Evolutionary conservation across 1,284 basidiomycete genomes (phyloP), one percentile per base, ranked within the genome.

Genomic region (Ganoderma meredithae): DNA sequence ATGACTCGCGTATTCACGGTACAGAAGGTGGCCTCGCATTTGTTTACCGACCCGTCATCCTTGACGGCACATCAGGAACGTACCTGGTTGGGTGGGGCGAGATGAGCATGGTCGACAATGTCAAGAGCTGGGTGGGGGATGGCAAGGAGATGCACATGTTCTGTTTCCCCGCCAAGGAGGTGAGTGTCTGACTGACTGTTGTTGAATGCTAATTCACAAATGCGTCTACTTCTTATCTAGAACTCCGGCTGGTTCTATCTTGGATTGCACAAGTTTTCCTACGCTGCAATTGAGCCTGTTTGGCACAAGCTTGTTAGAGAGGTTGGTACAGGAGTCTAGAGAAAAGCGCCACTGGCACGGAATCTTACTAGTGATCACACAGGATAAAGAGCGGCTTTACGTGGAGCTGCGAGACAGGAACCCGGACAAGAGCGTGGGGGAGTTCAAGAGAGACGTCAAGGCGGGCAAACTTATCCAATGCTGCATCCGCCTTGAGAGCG

Each of bases 11-110:
- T 12, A 61, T 86, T 7, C 78, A 81, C 55, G 79, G 82, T 13
- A 15, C 39, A 27, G 70, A 76, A 40, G 62, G 64, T 1, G 71
- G 83, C 33, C 73, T 83, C 66, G 85, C 82, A 0, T 90, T 89
- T 69, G 58, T 88, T 9, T 82, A 84, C 61, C 83, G 87, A 66
- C 88, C 89, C 0, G 78, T 88, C 47, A 79, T 86, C 27, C 79
- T 88, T 31, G 88, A 90, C 63, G 81, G 78, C 1, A 78, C 79
- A 3, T 71, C 71, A 1, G 76, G 74, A 19, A 83, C 84, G 5
- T 82, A 84, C 68, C 71, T 89, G 31, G 79, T 90, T 60, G 86
- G 86, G 69, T 90, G 88, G 87, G 83, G 83, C 36, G 76, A 74
- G 15, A 33, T n/a, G 1, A 66, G 66, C 10, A 65, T 73, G 31